Base-by-base conservation (phyloP, 108 stramenopile genomes). In the Pseudonitzschia multistriata region DNA sequence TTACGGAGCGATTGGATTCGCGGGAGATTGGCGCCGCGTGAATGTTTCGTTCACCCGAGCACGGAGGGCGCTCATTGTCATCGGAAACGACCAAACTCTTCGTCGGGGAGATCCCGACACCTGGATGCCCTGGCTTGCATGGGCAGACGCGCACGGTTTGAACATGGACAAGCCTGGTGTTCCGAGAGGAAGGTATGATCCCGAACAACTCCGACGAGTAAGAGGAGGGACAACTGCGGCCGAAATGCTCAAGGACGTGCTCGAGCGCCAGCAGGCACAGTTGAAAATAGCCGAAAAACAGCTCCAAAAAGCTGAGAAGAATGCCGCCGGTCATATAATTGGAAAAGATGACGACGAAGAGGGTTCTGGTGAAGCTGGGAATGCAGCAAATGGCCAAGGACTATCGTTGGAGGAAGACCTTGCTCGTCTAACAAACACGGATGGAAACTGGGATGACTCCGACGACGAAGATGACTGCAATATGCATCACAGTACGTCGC, bases 1-100 rank as follows among this genome's bases (percentile, higher is more conserved):
- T 67, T 82, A 92, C 56, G 95, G 97, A 33, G 75, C 82, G 27
- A 97, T 99, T 35, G 99, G 99, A 0, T 99, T 99, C 73, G 93
- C 99, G 6, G 83, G 86, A 11, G 99, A 99, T 74, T 96, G 94
- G 89, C 81, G 99, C 17, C 96, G 99, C 29, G 87, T 98, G 57
- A 99, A 99, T 75, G 99, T 99, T 61, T 96, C 96, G 28, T 97
- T 99, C 53, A 99, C 99, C 14, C 91, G 99, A 28, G 97, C 97
- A 22, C 79, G 96, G 37, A 83, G 99, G 34, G 96, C 88, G 1
- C 79, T 96, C 14, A 94, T 93, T 68, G 91, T 97, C 25, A 85
- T 97, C 67, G 94, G 95, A 48, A 95, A 97, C 80, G 91, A 91
- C 47, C 83, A 86, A 57, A 95, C 94, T n/a, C 77, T 96, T 14